These are phyloP conservation scores for Diddensiella transvaalensis DNA, from an alignment of 805 yeast genomes.

Conservation along the genomic window DNA sequence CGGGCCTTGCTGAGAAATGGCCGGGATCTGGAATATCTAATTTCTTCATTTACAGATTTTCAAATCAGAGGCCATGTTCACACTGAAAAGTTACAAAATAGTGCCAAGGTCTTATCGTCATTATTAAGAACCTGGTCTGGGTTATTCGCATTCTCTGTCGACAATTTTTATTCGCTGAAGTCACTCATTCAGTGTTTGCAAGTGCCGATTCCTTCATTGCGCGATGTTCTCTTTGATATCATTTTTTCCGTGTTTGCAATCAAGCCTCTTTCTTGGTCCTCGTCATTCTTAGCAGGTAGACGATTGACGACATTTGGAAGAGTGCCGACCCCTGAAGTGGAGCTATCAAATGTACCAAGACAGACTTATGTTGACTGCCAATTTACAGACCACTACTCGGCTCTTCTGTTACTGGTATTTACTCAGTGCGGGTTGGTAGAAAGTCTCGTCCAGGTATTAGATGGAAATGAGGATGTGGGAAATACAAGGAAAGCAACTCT, in stretches of 20 bases:
- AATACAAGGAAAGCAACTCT: slow-evolving; percentile 57
- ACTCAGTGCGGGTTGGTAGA: slow-evolving; percentile 53
- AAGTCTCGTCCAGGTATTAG: slow-evolving; percentile 43
- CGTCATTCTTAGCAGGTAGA: slow-evolving; percentile 33
- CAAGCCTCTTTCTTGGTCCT: slow-evolving; percentile 52
- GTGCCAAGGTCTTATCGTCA: slow-evolving; percentile 55
- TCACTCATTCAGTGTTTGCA: slow-evolving; percentile 59
- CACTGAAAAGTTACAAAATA: slow-evolving; percentile 54
- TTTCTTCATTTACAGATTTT: slow-evolving; percentile 69
- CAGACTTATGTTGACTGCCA: slow-evolving; percentile 13
- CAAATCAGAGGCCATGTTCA: slow-evolving; percentile 47
- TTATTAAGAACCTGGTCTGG: slow-evolving; percentile 78
- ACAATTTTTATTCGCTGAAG: slow-evolving; percentile 52
- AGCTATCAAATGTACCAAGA: slow-evolving; percentile 21
- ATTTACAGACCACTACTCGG: slow-evolving; percentile 57
- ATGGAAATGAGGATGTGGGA: slow-evolving; percentile 42
- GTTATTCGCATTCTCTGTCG: slow-evolving; percentile 55
- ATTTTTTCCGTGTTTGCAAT: slow-evolving; percentile 65
- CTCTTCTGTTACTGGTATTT: slow-evolving; percentile 56
- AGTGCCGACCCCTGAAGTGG: slow-evolving; percentile 40
- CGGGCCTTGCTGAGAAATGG: slow-evolving; percentile 56
- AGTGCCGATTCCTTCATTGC: slow-evolving; percentile 49
- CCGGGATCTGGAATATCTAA: slow-evolving; percentile 55
- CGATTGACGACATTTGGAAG: slow-evolving; percentile 22
- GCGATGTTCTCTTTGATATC: slow-evolving; percentile 66